Percentiles rank a stretch among this genome's conserved stretches.
Conservation (phyloP, 768 basidiomycete genomes). For the Kondoa subrosea region DNA sequence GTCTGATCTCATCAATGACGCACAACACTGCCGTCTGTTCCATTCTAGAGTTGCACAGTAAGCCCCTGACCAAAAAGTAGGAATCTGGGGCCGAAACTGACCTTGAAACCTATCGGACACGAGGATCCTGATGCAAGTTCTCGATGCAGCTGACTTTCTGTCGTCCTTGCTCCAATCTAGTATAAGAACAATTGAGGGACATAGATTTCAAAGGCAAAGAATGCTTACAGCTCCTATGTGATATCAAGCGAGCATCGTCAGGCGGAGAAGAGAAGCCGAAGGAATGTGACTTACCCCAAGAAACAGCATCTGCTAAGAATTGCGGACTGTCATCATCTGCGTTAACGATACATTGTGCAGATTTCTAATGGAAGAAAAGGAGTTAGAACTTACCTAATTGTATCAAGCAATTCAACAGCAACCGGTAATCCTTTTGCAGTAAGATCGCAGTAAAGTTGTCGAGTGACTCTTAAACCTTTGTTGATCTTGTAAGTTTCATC, state of each 20-base stretch:
- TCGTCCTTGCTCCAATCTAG: conserved; percentile 80
- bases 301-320: conserved; percentile 34
- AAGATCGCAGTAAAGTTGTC: conserved; percentile 79
- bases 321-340: conserved; percentile 14
- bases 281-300: background rate
- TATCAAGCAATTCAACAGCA: conserved; percentile 80
- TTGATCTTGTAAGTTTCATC: conserved; percentile 54
- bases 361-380: no score
- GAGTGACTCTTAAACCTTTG: conserved; percentile 76
- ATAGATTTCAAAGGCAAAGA: background rate
- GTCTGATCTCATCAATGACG: conserved; percentile 42
- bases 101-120: conserved; percentile 92
- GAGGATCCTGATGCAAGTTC: conserved; percentile 90
- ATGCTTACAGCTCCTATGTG: background rate
- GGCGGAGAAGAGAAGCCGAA: background rate
- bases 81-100: background rate
- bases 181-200: background rate
- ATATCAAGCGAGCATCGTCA: background rate
- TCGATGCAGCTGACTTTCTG: conserved; percentile 90
- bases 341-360: background rate
- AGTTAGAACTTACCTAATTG: conserved; percentile 31
- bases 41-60: conserved; percentile 40
- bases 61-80: no score
- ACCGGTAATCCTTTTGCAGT: conserved; percentile 79
- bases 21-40: conserved; percentile 72